Evolutionary conservation across 306 rosid genomes (phyloP).

Genomic region (Ceratonia siliqua): DNA sequence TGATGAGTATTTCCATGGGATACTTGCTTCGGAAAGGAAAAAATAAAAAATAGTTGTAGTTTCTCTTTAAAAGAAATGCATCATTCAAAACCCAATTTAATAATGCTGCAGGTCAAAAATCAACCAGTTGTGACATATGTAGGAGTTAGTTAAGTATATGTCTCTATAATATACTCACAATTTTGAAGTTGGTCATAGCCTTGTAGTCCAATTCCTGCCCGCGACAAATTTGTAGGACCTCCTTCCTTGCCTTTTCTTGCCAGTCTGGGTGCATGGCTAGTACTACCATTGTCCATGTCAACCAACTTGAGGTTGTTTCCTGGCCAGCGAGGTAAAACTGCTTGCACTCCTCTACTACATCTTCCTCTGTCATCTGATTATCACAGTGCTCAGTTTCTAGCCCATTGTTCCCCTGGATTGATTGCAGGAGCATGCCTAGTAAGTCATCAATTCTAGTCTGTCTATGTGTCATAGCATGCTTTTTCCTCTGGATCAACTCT

Average conservation of each 20-base stretch:
- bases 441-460: slow-evolving; percentile 44
- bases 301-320: slow-evolving; percentile 53
- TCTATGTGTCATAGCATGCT: slow-evolving; percentile 26
- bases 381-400: slow-evolving; percentile 13
- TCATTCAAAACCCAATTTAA: neutral
- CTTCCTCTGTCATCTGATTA: slow-evolving; percentile 44
- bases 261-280: slow-evolving; percentile 52
- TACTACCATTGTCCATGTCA: slow-evolving; percentile 52
- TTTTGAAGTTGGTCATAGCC: slow-evolving; percentile 47
- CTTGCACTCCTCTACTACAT: slow-evolving; percentile 58
- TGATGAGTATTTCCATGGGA: too few species aligned
- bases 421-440: slow-evolving; percentile 45
- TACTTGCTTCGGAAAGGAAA: too few species aligned
- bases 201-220: slow-evolving; percentile 42
- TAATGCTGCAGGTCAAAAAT: neutral
- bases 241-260: slow-evolving; percentile 64
- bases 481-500: slow-evolving; percentile 41
- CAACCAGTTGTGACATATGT: neutral
- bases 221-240: slow-evolving; percentile 46
- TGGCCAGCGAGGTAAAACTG: slow-evolving; percentile 58
- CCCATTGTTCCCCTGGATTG: slow-evolving; percentile 30
- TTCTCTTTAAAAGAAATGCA: neutral
- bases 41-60: too few species aligned
- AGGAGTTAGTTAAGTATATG: neutral
- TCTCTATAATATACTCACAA: slow-evolving; percentile 30